Evolutionary conservation across 768 basidiomycete species (phyloP).

Genomic region (Russula virescens): DNA sequence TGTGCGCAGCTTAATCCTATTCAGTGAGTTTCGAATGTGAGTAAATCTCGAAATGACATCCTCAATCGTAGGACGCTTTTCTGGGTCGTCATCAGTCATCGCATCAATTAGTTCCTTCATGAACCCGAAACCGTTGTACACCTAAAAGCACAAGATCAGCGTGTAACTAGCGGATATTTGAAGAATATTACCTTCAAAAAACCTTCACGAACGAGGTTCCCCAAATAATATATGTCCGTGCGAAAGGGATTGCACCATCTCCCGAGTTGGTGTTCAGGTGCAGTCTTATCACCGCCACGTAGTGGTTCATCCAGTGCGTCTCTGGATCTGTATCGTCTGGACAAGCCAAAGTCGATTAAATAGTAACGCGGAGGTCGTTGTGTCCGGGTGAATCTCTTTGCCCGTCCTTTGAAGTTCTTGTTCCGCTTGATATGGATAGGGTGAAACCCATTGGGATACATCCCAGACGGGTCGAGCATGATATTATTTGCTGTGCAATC

Average conservation of each 20-base stretch:
- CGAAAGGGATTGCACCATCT: conserved; percentile 31
- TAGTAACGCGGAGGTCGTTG: conserved; percentile 31
- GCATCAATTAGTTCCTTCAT: conserved; percentile 29
- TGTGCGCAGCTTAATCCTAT: conserved; percentile 30
- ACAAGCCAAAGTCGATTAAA: conserved; percentile 36
- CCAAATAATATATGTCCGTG: conserved; percentile 34
- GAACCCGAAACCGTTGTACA: conserved; percentile 30
- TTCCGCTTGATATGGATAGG: conserved; percentile 20
- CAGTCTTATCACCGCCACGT: conserved; percentile 38
- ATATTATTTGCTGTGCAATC: conserved; percentile 22
- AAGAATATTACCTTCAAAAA: conserved; percentile 26
- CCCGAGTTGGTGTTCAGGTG: conserved; percentile 30
- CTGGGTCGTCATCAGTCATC: conserved; percentile 33
- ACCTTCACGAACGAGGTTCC: conserved; percentile 29
- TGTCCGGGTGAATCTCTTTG: conserved; percentile 31
- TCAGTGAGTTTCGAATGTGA: conserved; percentile 22
- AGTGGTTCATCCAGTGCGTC: conserved; percentile 30
- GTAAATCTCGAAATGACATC: conserved; percentile 31
- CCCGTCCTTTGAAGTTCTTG: conserved; percentile 25
- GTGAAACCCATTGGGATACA: conserved; percentile 31
- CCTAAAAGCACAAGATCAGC: conserved; percentile 20
- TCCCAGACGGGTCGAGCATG: conserved; percentile 28
- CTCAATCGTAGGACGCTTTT: conserved; percentile 31
- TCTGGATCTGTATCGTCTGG: conserved; percentile 29
- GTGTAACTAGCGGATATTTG: no score